Evolutionary conservation across 139 green algal species (phyloP).

Genomic region (Coelastrella sp.): DNA sequence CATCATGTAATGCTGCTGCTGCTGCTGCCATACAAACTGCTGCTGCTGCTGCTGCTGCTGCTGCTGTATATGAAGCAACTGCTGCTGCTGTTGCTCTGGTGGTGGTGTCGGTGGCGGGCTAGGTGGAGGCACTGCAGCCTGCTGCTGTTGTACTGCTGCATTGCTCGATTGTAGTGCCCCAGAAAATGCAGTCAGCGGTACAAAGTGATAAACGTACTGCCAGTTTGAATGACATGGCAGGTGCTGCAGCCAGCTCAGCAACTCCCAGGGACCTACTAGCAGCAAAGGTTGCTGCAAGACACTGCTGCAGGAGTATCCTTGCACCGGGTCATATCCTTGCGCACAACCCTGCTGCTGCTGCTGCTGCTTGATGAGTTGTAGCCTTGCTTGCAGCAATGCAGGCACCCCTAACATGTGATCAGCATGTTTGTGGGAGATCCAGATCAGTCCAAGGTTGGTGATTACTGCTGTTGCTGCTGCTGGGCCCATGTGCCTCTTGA

Average conservation of each 20-base stretch:
- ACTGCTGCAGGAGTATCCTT: conserved; percentile 3
- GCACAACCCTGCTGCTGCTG: conserved; percentile 7
- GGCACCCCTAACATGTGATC: conserved; percentile 80
- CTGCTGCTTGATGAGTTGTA: conserved; percentile 6
- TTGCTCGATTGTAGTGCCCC: too few species aligned
- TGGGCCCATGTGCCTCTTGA: conserved; percentile 63
- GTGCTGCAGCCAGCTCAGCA: conserved; percentile 30
- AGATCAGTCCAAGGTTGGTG: conserved; percentile 68
- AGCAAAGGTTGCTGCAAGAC: not conserved
- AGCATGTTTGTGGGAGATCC: conserved; percentile 90
- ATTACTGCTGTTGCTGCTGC: conserved; percentile 43
- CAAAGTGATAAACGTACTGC: conserved; percentile 7
- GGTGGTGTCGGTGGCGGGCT: not conserved
- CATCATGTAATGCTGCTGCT: not conserved
- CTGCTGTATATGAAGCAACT: not conserved
- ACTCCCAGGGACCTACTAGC: conserved; percentile 17
- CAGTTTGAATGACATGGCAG: not conserved
- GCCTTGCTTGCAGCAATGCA: conserved; percentile 58
- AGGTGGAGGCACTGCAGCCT: not conserved
- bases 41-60: conserved; percentile 40
- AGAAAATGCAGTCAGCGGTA: not conserved
- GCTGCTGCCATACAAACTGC: not conserved
- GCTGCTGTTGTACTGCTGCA: conserved; percentile 5
- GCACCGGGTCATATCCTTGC: not conserved
- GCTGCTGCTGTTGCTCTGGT: conserved; percentile 41